Base-by-base conservation (phyloP, 345 rosid genomes). In the Firmiana major region DNA sequence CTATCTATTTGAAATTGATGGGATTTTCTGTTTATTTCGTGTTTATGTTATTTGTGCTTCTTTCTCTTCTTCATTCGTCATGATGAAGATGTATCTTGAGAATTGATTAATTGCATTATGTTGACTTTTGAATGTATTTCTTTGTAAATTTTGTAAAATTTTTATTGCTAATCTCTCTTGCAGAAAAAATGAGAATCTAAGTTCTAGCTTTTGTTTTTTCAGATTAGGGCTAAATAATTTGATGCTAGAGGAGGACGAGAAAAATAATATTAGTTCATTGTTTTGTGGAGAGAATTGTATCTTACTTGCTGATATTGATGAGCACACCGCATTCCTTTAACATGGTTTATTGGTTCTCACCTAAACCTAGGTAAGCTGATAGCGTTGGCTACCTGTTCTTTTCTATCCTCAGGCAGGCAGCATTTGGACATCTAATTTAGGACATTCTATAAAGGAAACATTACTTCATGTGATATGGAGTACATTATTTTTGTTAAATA, bases 371-470 rank as follows among this genome's bases (percentile, higher is more conserved):
- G 46, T n/a, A 43, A 59, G 55, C 12, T 5, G 28, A 46, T 75
- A 43, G 46, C 17, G 17, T 63, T 48, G 42, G 40, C 31, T 34
- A 8, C 28, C 16, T 60, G 45, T 74, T 45, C 69, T 43, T 40
- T 75, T 46, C 59, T 16, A 57, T 57, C 26, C 58, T 62, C 31
- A 5, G 31, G 28, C 54, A 75, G 62, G 59, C 40, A 9, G 69
- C 42, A 70, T 70, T 17, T 49, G 43, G 49, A 49, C 6, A 0
- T 4, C 28, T 70, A 70, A 15, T 48, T 45, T 48, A 51, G 8
- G n/a, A 49, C 42, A 70, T 49, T 70, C 74, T 48, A 1, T 51
- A 28, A 70, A 26, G 53, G 55, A 69, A 69, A 70, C 58, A 17
- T 49, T 70, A 28, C 42, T 22, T 17, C 8, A 9, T 70, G 28